Evolutionary conservation across 1,284 basidiomycete genomes (phyloP), one percentile per base, ranked within the genome.

Genomic region (Mycena citricolor): DNA sequence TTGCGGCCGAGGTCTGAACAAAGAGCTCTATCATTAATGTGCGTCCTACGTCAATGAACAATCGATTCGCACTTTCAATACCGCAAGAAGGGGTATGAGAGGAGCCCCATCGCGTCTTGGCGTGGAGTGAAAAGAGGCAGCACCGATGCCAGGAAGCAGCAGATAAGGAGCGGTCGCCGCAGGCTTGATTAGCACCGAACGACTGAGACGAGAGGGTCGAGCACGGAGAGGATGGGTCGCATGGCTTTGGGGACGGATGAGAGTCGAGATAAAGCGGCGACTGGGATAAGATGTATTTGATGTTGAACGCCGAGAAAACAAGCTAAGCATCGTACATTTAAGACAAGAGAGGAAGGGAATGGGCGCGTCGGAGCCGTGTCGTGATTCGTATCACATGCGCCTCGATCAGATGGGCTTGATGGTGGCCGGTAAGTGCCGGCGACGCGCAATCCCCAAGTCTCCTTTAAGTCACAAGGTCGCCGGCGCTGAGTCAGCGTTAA

Each of bases 61-160:
- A n/a, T n/a, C n/a, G n/a, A n/a, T n/a, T n/a, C 64, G 51, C 54
- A 76, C 79, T 68, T 81, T 81, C 41, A 81, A 62, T 7, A 70
- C 62, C 0, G 68, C 66, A 25, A 78, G 55, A 8, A 76, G 31
- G 3, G 65, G 62, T 16, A 74, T 20, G 11, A 71, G 17, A 1
- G 68, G 72, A 0, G 52, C 37, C 2, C 51, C 61, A 32, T 71
- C 57, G 24, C 58, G 64, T 2, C 50, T 55, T 20, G 57, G 58
- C 2, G 77, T 73, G 5, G 73, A 56, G 39, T 54, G 49, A 22
- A 58, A 56, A 13, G 49, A 30, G 32, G 52, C 33, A 5, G 33
- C 26, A 13, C 42, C 38, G 22, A 47, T 14, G 26, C 23, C n/a
- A 14, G 37, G 39, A 8, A 38, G 23, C 16, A 31, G 20, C 20